These are phyloP conservation scores for Przewalskia tangutica DNA, from an alignment of 257 asterid genomes.

Conservation along the genomic window DNA sequence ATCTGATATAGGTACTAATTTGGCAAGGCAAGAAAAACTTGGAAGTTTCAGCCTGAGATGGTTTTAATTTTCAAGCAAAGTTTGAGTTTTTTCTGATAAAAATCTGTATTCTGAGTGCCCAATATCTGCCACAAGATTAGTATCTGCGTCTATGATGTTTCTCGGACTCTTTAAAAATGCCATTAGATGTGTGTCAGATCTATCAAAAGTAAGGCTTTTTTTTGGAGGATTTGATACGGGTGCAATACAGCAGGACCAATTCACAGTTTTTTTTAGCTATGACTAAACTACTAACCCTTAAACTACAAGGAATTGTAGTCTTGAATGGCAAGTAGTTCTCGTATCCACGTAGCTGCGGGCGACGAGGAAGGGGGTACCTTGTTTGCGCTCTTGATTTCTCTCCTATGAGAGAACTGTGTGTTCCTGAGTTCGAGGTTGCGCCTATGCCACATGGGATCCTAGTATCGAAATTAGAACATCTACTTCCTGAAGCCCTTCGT, in stretches of 20 bases:
- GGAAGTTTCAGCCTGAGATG: background rate
- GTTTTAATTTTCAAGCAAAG: background rate
- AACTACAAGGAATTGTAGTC: too few relatives aligned
- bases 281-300: too few relatives aligned
- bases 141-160: background rate
- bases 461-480: too few relatives aligned
- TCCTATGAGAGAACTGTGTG: too few relatives aligned
- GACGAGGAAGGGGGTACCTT: too few relatives aligned
- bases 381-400: too few relatives aligned
- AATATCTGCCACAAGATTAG: background rate
- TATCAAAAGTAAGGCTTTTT: background rate
- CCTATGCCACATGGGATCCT: too few relatives aligned
- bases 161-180: background rate
- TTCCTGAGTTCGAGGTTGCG: too few relatives aligned
- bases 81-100: background rate
- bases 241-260: background rate
- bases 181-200: background rate
- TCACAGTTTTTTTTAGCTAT: background rate
- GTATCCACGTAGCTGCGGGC: too few relatives aligned
- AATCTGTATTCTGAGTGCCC: background rate
- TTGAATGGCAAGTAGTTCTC: too few relatives aligned
- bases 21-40: background rate
- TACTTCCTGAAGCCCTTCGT: too few relatives aligned
- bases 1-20: background rate
- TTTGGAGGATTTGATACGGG: background rate